Percentiles rank a stretch among this genome's conserved stretches.
Evolutionary conservation across 2,329 filamentous ascomycete species (phyloP).

Genomic region (Claviceps arundinis): DNA sequence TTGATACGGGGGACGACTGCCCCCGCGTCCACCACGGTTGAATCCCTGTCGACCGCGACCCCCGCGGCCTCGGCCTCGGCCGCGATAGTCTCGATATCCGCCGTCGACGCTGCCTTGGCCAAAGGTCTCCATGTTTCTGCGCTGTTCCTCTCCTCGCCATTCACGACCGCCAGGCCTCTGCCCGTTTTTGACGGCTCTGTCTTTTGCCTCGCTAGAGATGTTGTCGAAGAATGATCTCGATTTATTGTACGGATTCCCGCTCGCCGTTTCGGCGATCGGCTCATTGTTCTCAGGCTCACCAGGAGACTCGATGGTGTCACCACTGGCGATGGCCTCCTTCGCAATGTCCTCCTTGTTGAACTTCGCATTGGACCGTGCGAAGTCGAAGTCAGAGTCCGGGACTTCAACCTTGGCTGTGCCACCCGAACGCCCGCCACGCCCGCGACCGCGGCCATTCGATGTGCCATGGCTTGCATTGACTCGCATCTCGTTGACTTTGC

Average conservation of each 20-base stretch:
- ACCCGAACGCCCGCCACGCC: conserved; percentile 31
- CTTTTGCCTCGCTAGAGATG: conserved; percentile 86
- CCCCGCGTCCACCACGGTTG: conserved; percentile 27
- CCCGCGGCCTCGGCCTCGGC: conserved; percentile 63
- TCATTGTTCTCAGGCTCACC: conserved; percentile 25
- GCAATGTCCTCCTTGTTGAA: conserved; percentile 45
- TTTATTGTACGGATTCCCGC: conserved; percentile 64
- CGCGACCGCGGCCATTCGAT: conserved; percentile 35
- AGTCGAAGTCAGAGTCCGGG: conserved; percentile 84
- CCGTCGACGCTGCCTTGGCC: conserved; percentile 91
- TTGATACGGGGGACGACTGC: conserved; percentile 20
- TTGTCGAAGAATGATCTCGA: conserved; percentile 92
- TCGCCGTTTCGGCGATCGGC: conserved; percentile 23
- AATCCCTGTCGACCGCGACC: conserved; percentile 29
- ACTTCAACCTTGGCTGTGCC: conserved; percentile 63
- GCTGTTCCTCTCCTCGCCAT: conserved; percentile 85
- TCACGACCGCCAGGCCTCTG: conserved; percentile 66
- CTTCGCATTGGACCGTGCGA: conserved; percentile 44
- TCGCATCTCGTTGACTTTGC: conserved; percentile 67
- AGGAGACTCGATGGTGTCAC: conserved; percentile 44
- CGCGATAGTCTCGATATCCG: conserved; percentile 63
- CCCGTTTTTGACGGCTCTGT: conserved; percentile 61
- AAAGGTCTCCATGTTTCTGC: conserved; percentile 94
- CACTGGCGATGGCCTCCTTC: conserved; percentile 79
- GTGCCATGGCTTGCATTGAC: conserved; percentile 42